Evolutionary conservation across 495 filamentous ascomycete genomes (phyloP).

Genomic region (Penicillium goetzii): DNA sequence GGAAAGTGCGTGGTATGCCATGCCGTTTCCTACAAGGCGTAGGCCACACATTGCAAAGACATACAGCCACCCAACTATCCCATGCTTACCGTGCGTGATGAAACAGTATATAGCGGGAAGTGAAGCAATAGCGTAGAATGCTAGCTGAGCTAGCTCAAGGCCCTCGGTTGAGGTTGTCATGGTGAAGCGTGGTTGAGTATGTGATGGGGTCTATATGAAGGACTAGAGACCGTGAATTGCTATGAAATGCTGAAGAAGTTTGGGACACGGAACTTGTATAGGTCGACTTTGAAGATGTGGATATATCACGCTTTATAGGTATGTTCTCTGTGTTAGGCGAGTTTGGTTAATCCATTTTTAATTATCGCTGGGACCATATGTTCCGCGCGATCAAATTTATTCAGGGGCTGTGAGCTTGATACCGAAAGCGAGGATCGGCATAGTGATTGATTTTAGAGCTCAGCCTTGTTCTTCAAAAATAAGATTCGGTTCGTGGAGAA

Average conservation of each 20-base stretch:
- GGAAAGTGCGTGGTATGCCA: slow-evolving; percentile 29
- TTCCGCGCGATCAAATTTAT: background rate
- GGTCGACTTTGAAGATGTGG: background rate
- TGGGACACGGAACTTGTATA: background rate
- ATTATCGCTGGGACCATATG: background rate
- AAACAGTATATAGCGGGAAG: slow-evolving; percentile 40
- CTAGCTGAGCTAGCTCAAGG: slow-evolving; percentile 38
- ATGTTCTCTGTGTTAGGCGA: background rate
- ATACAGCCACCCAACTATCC: slow-evolving; percentile 45
- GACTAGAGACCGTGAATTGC: background rate
- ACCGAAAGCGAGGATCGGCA: slow-evolving; percentile 11
- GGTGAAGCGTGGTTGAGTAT: background rate
- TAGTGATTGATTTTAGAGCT: background rate
- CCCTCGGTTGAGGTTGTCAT: slow-evolving; percentile 23
- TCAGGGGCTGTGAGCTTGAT: background rate
- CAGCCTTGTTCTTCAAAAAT: background rate
- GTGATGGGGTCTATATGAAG: background rate
- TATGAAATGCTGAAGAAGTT: background rate
- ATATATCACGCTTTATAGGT: background rate
- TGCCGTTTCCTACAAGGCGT: slow-evolving; percentile 39
- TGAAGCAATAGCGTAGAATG: slow-evolving; percentile 38
- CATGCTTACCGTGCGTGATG: slow-evolving; percentile 39
- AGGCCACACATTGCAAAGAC: slow-evolving; percentile 43
- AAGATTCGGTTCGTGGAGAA: background rate
- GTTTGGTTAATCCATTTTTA: background rate